Conservation (phyloP, 1,284 basidiomycete genomes). For the Porodaedalea pini region DNA sequence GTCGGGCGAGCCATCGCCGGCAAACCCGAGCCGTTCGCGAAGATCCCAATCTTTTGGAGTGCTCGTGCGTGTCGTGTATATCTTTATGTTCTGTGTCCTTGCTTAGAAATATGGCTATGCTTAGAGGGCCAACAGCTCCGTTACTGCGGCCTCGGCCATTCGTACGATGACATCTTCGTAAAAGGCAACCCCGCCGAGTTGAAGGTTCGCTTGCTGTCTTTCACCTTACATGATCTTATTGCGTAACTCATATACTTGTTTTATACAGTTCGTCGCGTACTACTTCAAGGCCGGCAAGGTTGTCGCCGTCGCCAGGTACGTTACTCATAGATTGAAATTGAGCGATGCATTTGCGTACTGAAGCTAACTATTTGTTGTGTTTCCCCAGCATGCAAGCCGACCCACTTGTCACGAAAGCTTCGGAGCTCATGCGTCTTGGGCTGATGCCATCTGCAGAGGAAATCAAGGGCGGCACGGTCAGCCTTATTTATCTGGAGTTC, state of each 20-base stretch:
- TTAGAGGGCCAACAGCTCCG: constrained; percentile 74
- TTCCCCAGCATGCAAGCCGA: constrained; percentile 73
- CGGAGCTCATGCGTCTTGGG: constrained; percentile 76
- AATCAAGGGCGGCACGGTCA: constrained; percentile 63
- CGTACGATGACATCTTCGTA: constrained; percentile 72
- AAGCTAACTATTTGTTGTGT: background rate
- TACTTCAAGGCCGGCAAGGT: constrained; percentile 78
- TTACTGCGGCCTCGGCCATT: constrained; percentile 72
- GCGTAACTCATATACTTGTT: background rate
- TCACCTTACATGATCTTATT: background rate
- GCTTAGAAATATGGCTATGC: constrained; percentile 21
- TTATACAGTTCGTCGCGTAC: constrained; percentile 74
- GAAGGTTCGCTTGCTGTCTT: constrained; percentile 50
- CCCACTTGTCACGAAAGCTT: constrained; percentile 76
- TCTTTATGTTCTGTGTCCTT: constrained; percentile 7
- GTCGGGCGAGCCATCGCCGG: constrained; percentile 77
- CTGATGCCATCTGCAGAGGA: constrained; percentile 81
- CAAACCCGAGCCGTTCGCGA: constrained; percentile 61
- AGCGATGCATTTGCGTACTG: constrained; percentile 23
- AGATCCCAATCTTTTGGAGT: constrained; percentile 90
- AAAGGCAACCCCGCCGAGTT: constrained; percentile 76
- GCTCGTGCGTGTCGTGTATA: constrained; percentile 49
- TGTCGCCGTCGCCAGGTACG: constrained; percentile 74
- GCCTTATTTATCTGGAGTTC: background rate
- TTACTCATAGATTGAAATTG: constrained; percentile 23